A percentile compares a stretch with the other conserved stretches of the same genome.
phyloP scores from a whole-genome alignment of 129 eudicot genomes.

The Lonicera japonica region DNA sequence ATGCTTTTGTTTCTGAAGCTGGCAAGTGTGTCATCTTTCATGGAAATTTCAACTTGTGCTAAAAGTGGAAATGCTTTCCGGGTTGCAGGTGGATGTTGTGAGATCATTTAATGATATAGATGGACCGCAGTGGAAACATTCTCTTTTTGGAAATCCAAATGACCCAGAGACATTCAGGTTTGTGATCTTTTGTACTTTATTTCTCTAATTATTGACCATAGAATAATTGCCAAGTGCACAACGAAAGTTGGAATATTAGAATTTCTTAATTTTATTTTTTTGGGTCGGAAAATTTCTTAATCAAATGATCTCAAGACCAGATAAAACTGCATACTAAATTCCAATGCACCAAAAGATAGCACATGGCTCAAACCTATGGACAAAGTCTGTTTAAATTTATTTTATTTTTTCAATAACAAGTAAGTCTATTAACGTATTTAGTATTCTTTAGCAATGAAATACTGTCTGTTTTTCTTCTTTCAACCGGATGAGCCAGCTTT shows the following conservation, averaged over 20 bases:
- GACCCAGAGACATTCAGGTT: slow-evolving; percentile 94
- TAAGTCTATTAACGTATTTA: no score
- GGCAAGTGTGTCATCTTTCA: not conserved
- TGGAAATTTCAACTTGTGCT: slow-evolving; percentile 1
- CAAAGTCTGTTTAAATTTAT: no score
- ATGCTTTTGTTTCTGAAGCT: not conserved
- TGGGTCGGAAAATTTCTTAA: no score
- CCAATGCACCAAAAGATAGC: not conserved
- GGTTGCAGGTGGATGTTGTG: slow-evolving; percentile 70
- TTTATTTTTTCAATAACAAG: no score
- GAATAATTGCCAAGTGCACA: no score
- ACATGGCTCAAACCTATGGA: not conserved
- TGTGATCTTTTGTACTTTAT: slow-evolving; percentile 2
- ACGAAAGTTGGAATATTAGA: no score
- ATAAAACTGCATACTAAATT: not conserved
- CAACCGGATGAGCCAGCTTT: no score
- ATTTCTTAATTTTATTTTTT: no score
- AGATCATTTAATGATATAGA: slow-evolving; percentile 81
- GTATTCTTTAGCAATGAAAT: no score
- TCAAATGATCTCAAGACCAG: not conserved
- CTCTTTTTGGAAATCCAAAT: slow-evolving; percentile 94
- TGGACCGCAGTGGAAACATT: slow-evolving; percentile 93
- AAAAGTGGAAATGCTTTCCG: slow-evolving; percentile 6
- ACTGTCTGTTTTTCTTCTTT: no score
- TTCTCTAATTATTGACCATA: not conserved